These are phyloP conservation scores for Aspergillus clavatus DNA, from an alignment of 2,329 filamentous ascomycete genomes.

Conservation along the genomic window DNA sequence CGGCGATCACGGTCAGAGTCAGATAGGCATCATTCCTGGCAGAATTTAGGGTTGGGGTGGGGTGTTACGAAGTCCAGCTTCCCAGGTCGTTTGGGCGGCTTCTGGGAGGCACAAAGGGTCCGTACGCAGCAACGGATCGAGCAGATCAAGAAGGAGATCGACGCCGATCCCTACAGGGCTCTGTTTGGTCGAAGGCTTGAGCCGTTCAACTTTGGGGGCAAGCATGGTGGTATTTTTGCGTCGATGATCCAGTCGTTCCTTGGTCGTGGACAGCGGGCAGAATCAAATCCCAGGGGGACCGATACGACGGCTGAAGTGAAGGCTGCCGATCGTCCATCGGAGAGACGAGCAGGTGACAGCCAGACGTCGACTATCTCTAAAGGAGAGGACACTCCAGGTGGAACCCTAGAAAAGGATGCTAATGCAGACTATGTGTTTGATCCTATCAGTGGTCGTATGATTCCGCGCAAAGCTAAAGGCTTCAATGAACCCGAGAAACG, in stretches of 20 bases:
- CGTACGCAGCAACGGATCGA: conserved; percentile 31
- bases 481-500: not conserved
- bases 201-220: conserved; percentile 17
- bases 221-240: conserved; percentile 22
- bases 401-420: not conserved
- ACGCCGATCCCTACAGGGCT: conserved; percentile 37
- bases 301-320: conserved; percentile 2
- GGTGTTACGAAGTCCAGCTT: conserved; percentile 1
- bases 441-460: conserved; percentile 41
- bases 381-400: not conserved
- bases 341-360: not conserved
- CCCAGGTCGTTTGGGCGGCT: conserved; percentile 3
- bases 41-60: conserved; percentile 14
- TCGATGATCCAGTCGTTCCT: conserved; percentile 30
- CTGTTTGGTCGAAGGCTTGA: conserved; percentile 37
- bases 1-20: conserved; percentile 1
- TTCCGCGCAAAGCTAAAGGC: conserved; percentile 15
- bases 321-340: conserved; percentile 3
- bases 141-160: conserved; percentile 31
- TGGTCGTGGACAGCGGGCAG: conserved; percentile 10
- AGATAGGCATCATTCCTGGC: conserved; percentile 10
- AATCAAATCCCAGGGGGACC: not conserved
- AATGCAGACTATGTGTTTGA: conserved; percentile 32
- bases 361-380: conserved; percentile 3
- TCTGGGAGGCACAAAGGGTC: conserved; percentile 20